Conservation (phyloP, 306 rosid species). For the Gillenia trifoliata region DNA sequence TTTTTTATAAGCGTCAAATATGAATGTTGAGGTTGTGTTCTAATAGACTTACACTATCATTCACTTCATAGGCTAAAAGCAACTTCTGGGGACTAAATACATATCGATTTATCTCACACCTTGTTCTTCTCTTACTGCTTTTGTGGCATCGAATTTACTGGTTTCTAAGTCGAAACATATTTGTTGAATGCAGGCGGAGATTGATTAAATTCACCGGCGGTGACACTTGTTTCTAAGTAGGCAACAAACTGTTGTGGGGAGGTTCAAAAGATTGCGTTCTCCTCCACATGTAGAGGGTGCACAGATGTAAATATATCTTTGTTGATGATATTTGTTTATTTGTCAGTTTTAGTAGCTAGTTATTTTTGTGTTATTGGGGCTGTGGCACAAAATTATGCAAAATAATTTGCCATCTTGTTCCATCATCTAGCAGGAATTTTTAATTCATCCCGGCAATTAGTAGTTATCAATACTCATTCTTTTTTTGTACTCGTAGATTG, state of each 20-base stretch:
- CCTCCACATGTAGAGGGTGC: slow-evolving; percentile 25
- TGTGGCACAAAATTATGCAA: no score
- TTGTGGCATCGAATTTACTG: background rate
- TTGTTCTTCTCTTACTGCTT: background rate
- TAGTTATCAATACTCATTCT: background rate
- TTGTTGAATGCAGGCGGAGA: slow-evolving; percentile 38
- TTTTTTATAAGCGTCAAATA: background rate
- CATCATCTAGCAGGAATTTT: no score
- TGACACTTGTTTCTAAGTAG: slow-evolving; percentile 27
- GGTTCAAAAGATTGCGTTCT: slow-evolving; percentile 25
- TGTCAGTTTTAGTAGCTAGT: slow-evolving; percentile 28
- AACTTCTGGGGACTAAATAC: background rate
- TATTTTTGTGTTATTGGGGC: no score
- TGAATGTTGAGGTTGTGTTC: background rate
- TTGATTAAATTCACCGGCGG: slow-evolving; percentile 21
- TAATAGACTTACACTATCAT: background rate
- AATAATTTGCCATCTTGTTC: no score
- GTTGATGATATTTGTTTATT: slow-evolving; percentile 2
- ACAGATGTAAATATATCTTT: slow-evolving; percentile 51
- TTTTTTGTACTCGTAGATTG: no score
- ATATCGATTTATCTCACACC: background rate
- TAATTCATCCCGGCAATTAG: slow-evolving; percentile 18
- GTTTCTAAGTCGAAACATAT: slow-evolving; percentile 22
- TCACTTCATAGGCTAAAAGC: background rate
- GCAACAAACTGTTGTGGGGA: slow-evolving; percentile 25